A percentile compares a stretch with the other conserved stretches of the same genome.
These are phyloP conservation scores for Coemansia sp. DNA, from an alignment of 192 early-diverging fungal species.

Conservation along the genomic window DNA sequence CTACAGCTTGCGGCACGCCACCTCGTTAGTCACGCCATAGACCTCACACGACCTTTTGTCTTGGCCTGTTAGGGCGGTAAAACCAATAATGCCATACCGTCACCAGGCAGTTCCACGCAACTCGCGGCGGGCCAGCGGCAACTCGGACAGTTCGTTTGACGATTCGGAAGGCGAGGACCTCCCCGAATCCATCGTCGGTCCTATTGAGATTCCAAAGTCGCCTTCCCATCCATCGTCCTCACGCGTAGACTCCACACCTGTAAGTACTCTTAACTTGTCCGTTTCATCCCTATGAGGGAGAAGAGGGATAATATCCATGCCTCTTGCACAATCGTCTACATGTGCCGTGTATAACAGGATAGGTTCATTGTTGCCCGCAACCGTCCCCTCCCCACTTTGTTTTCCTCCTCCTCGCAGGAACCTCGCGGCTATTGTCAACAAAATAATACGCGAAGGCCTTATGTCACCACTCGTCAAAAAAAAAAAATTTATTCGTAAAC, in stretches of 20 bases:
- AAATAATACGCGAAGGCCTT: background rate
- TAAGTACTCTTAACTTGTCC: constrained; percentile 22
- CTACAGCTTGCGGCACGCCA: constrained; percentile 11
- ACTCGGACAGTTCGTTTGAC: constrained; percentile 51
- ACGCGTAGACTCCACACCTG: constrained; percentile 54
- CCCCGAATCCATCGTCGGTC: constrained; percentile 53
- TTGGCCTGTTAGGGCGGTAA: background rate
- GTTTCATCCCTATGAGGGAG: background rate
- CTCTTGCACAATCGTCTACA: background rate
- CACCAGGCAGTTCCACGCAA: constrained; percentile 35
- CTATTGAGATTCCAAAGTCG: constrained; percentile 57
- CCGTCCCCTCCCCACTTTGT: constrained; percentile 6
- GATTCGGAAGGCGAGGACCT: constrained; percentile 54
- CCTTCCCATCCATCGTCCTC: constrained; percentile 49
- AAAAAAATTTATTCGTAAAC: background rate
- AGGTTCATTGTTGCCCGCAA: constrained; percentile 7
- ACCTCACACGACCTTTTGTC: background rate
- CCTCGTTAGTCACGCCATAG: background rate
- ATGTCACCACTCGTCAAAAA: constrained; percentile 3
- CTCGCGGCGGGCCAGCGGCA: constrained; percentile 38
- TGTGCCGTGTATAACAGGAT: constrained; percentile 3
- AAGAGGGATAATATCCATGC: constrained; percentile 1
- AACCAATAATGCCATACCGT: constrained; percentile 36
- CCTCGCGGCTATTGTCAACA: constrained; percentile 10
- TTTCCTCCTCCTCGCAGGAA: background rate